Conservation (phyloP, 495 filamentous ascomycete species). For the Cercophora sp. region DNA sequence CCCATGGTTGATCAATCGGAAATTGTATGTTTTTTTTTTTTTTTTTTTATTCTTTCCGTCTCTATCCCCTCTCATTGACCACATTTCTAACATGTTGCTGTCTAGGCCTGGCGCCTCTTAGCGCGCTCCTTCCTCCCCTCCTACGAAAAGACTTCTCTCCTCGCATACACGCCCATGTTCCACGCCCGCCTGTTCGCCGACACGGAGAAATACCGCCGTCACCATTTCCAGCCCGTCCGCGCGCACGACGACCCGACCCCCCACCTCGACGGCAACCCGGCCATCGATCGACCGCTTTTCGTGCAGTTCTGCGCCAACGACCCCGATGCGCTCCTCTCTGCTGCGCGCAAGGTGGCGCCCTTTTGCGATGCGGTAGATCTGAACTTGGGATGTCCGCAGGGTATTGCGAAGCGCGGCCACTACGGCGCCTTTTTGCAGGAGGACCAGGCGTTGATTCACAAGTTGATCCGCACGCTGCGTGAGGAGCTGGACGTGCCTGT, state of each 20-base stretch:
- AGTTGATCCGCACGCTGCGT: constrained; percentile 74
- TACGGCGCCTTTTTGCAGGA: constrained; percentile 96
- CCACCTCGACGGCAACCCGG: constrained; percentile 82
- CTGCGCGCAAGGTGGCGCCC: constrained; percentile 69
- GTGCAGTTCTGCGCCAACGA: constrained; percentile 97
- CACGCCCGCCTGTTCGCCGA: constrained; percentile 82
- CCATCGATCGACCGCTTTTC: constrained; percentile 79
- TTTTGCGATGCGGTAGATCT: constrained; percentile 95
- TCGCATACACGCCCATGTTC: constrained; percentile 93
- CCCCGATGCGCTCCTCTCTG: constrained; percentile 68
- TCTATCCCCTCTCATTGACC: not conserved
- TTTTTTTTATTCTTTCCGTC: not conserved
- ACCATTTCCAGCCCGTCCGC: constrained; percentile 68
- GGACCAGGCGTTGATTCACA: constrained; percentile 76
- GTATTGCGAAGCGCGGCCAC: constrained; percentile 82
- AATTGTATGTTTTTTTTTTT: constrained; percentile 60
- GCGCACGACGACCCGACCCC: constrained; percentile 22
- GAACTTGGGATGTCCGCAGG: constrained; percentile 97
- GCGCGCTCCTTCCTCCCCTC: constrained; percentile 81
- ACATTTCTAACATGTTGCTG: not conserved
- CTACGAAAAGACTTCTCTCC: constrained; percentile 51
- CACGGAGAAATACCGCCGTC: constrained; percentile 65
- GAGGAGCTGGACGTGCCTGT: constrained; percentile 70
- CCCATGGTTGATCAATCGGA: constrained; percentile 99
- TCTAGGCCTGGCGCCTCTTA: constrained; percentile 90